Base-by-base conservation (phyloP, 305 asterid genomes). In the Plantago coronopus region DNA sequence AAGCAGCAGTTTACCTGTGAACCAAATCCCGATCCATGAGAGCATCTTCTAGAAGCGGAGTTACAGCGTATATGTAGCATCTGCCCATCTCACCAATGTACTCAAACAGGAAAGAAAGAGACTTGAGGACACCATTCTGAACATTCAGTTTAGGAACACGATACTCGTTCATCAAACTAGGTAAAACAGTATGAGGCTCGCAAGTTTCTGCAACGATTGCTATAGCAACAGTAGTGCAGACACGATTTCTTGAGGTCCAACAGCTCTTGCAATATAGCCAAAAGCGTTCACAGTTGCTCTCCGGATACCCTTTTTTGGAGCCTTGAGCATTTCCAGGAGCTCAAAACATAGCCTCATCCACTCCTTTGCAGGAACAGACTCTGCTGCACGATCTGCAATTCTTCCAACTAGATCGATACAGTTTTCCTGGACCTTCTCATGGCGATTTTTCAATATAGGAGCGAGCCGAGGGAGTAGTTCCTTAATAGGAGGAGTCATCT, bases 31-130 rank as follows among this genome's bases (percentile, higher is more conserved):
- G 66, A 63, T 91, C 98, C 98, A 91, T 91, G 14, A 91, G 83
- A n/a, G 98, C 98, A 73, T 91, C 98, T 76, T 91, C 98, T 0
- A 91, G 84, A 62, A 86, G 66, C 12, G 98, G 98, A 20, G 98
- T 91, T 56, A 88, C 98, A 0, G 96, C 98, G 19, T 91, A 91
- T 68, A 91, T 91, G 74, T 91, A 91, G 71, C 88, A 96, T 61
- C 88, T 91, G 5, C 98, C 98, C 98, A 91, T 88, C 73, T 91
- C 98, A n/a, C 98, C 98, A 15, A 91, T 91, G 64, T 91, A 91
- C 74, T 91, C 98, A 7, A 88, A 91, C 57, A 91, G 81, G 72
- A 91, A 91, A 0, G 98, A 88, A 12, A 91, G 88, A 0, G 96
- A 88, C 69, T 91, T 91, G 66, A 91, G 67, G 47, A 91, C 98